Conservation (phyloP, 2,329 filamentous ascomycete genomes). For the Hypoxylon sp. region DNA sequence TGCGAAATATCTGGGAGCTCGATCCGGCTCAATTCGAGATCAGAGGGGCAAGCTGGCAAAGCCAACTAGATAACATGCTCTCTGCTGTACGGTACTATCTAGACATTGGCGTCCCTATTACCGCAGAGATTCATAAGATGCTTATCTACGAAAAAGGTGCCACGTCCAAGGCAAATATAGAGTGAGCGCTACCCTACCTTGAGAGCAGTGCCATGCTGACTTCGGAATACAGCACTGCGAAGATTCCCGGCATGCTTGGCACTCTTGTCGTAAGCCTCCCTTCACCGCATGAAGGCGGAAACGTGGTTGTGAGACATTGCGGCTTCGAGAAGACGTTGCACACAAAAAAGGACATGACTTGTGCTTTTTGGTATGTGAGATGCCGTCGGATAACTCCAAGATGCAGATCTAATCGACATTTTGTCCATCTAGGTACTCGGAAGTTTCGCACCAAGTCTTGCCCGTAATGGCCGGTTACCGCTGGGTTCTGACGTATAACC, state of each 20-base stretch:
- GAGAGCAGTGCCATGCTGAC: background rate
- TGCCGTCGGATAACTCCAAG: background rate
- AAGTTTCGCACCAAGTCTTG: slow-evolving; percentile 60
- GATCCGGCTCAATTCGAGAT: slow-evolving; percentile 50
- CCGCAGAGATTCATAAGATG: slow-evolving; percentile 55
- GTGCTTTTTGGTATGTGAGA: slow-evolving; percentile 37
- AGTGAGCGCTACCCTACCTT: slow-evolving; percentile 40
- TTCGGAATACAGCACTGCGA: slow-evolving; percentile 50
- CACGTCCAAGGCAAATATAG: slow-evolving; percentile 57
- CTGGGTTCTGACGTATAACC: slow-evolving; percentile 62
- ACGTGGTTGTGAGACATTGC: slow-evolving; percentile 52
- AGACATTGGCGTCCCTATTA: slow-evolving; percentile 44
- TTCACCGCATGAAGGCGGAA: slow-evolving; percentile 57
- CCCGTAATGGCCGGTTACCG: slow-evolving; percentile 57
- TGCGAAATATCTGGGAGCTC: slow-evolving; percentile 55
- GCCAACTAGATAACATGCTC: slow-evolving; percentile 39
- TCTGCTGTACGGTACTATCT: slow-evolving; percentile 41
- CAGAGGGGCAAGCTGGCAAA: slow-evolving; percentile 46
- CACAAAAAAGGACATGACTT: slow-evolving; percentile 38
- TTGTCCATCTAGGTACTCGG: slow-evolving; percentile 56
- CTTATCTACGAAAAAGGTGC: slow-evolving; percentile 58
- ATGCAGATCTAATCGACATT: background rate
- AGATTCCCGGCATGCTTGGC: slow-evolving; percentile 57
- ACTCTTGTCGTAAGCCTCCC: slow-evolving; percentile 59
- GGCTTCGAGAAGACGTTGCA: slow-evolving; percentile 45